Base-by-base conservation (phyloP, 2,329 filamentous ascomycete species). In the Herpomyces periplanetae region DNA sequence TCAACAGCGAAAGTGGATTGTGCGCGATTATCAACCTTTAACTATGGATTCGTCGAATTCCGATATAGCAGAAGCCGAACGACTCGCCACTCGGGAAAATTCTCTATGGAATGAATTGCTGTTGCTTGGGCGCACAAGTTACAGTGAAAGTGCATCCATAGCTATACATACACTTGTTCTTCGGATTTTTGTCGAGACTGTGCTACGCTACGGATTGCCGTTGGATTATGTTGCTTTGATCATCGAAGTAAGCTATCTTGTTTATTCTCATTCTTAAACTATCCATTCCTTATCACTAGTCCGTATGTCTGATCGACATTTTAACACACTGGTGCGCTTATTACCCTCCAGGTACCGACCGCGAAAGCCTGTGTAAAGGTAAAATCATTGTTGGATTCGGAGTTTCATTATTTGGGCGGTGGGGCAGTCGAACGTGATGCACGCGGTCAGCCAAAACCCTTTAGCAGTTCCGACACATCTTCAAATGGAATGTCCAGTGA, bases 131-230 rank as follows among this genome's bases (percentile, higher is more conserved):
- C 50, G 73, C 25, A 85, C 69, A n/a, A 71, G 69, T 8, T 96
- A 80, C 56, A 75, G 69, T 34, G 80, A 96, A 42, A 62, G 62
- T 25, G 69, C 87, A 27, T 87, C 87, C 68, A 62, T 75, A 20
- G 87, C 73, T 69, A 52, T 85, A 19, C 80, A 96, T 34, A 64
- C 87, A 11, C 47, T 91, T 32, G 65, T 73, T 4, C 42, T 96
- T 31, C 50, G 80, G 20, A 73, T 91, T 9, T 96, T 91, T 39
- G 80, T 96, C 9, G 80, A 96, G 48, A 87, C 73, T 3, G 80
- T 96, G n/a, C 45, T 96, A 33, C 57, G 80, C 27, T 96, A 96
- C 34, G 80, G 80, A 11, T 40, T 96, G 30, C 80, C 80, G 18
- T 42, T 88, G 26, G 65, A 84, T 29, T 96, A 75, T 38, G 60